phyloP scores from a whole-genome alignment of 2,329 filamentous ascomycete species.

The Aspergillus quadricinctus region DNA sequence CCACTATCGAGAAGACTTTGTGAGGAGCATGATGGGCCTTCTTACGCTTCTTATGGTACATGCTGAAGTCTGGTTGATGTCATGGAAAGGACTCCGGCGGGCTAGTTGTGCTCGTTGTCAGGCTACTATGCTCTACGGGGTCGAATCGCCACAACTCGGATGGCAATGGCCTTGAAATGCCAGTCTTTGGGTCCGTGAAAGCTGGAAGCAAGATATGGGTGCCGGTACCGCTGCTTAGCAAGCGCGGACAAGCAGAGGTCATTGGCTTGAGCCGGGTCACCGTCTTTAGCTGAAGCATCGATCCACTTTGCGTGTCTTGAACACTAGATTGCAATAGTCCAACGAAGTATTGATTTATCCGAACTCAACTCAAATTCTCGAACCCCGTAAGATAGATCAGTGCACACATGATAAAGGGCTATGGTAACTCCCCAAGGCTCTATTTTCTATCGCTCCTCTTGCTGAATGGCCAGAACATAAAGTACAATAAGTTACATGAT shows the following conservation, averaged over 20 bases:
- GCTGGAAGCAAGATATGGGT: not conserved
- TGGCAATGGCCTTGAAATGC: not conserved
- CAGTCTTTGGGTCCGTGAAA: not conserved
- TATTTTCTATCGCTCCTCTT: slow-evolving; percentile 25
- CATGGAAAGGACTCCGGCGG: not conserved
- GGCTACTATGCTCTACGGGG: not conserved
- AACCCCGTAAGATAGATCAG: not conserved
- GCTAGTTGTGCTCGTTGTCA: not conserved
- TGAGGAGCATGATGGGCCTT: not conserved
- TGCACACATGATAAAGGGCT: not conserved
- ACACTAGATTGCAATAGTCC: not conserved
- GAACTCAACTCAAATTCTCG: not conserved
- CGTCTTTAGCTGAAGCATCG: not conserved
- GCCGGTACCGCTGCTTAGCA: not conserved
- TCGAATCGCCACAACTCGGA: not conserved
- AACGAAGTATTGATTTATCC: not conserved
- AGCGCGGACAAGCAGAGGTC: not conserved
- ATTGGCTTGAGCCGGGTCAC: not conserved
- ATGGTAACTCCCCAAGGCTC: slow-evolving; percentile 16
- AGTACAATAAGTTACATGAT: slow-evolving; percentile 28
- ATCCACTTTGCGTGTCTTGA: not conserved
- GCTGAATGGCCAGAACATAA: slow-evolving; percentile 18
- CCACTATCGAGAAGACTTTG: not conserved
- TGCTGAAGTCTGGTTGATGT: not conserved
- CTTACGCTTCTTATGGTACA: not conserved